phyloP scores from a whole-genome alignment of 768 basidiomycete genomes.

The Lactarius hengduanensis region DNA sequence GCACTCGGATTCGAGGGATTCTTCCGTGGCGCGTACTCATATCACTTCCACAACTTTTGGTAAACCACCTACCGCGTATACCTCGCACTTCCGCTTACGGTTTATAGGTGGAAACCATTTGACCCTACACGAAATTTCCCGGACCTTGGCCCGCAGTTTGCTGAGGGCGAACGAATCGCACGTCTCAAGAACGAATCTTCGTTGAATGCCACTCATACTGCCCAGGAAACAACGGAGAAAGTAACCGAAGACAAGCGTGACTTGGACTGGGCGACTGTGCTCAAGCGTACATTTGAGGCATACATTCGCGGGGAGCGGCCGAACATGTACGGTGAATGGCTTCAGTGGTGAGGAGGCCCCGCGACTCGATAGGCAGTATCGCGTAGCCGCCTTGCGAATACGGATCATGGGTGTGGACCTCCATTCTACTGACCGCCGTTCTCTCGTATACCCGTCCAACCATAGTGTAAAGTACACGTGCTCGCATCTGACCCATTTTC shows the following conservation, averaged over 20 bases:
- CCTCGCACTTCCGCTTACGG: slow-evolving; percentile 4
- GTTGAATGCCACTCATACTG: slow-evolving; percentile 26
- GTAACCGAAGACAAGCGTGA: slow-evolving; percentile 72
- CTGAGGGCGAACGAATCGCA: slow-evolving; percentile 71
- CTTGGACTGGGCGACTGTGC: slow-evolving; percentile 87
- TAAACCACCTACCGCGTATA: slow-evolving; percentile 36
- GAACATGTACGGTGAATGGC: slow-evolving; percentile 92
- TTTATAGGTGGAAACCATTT: slow-evolving; percentile 89
- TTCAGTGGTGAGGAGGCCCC: slow-evolving; percentile 41
- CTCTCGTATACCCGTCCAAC: slow-evolving; percentile 23
- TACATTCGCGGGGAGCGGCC: slow-evolving; percentile 89
- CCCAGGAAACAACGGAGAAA: slow-evolving; percentile 39
- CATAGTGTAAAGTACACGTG: slow-evolving; percentile 28
- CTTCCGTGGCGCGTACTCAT: slow-evolving; percentile 93
- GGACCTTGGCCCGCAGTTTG: slow-evolving; percentile 81
- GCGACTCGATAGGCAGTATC: neutral
- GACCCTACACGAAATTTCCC: slow-evolving; percentile 94
- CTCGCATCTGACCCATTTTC: slow-evolving; percentile 27
- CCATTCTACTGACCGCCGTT: slow-evolving; percentile 1
- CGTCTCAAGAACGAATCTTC: slow-evolving; percentile 37
- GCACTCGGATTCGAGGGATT: slow-evolving; percentile 93
- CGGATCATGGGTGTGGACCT: slow-evolving; percentile 11
- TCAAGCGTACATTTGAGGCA: slow-evolving; percentile 94
- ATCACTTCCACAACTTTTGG: slow-evolving; percentile 97
- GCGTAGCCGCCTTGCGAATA: slow-evolving; percentile 15